Base-by-base conservation (phyloP, 116 monocot genomes). In the Thalassia testudinum region DNA sequence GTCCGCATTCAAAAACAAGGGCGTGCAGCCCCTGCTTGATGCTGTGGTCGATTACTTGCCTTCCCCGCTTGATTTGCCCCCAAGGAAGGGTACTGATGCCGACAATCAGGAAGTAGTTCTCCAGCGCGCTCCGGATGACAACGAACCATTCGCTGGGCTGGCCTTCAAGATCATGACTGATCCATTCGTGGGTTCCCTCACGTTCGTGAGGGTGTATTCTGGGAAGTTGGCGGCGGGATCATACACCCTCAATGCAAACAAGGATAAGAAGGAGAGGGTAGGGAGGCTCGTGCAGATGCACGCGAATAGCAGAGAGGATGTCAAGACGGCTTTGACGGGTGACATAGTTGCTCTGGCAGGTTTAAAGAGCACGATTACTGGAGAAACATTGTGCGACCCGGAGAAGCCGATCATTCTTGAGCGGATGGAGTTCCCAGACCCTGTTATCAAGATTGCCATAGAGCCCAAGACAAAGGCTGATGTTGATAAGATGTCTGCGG, bases 161-260 rank as follows among this genome's bases (percentile, higher is more conserved):
- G 93, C 93, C 42, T 95, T 95, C 68, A 95, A 95, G 76, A 95
- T 95, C 63, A 95, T 95, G 93, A 81, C 64, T 50, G 93, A 95
- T 59, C 67, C 93, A 55, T 95, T 87, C 74, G 93, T 95, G 38
- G 93, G 93, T 24, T 81, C 87, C 34, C 71, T 95, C 21, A 87
- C 93, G 48, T 95, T 95, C 57, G 84, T 95, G 23, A 77, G 87
- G 68, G 65, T 87, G 22, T 87, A 87, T 62, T 66, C 87, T 0
- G 93, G 93, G 53, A 95, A 76, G 64, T 51, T 95, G 37, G 37
- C 53, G 52, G 87, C 92, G 5, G 93, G 93, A 52, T 78, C 84
- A 21, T 95, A 84, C 70, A 87, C 81, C 51, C 81, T 87, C 57
- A 95, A 95, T 72, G 62, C 93, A 37, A 95, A 95, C 64, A 95